These are phyloP conservation scores for Euphorbia peplus DNA, from an alignment of 345 rosid genomes.

Conservation along the genomic window DNA sequence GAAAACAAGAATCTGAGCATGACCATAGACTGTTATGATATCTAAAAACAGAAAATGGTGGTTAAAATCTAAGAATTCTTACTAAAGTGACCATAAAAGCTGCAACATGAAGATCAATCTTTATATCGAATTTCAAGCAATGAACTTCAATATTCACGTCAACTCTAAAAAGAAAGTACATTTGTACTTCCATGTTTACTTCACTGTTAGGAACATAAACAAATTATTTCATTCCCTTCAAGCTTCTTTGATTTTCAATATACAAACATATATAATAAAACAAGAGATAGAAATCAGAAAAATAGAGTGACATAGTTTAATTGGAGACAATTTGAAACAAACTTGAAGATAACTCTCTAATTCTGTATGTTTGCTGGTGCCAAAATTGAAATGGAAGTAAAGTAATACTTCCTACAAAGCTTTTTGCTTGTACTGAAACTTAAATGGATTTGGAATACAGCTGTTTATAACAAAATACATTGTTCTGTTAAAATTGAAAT, in stretches of 20 bases:
- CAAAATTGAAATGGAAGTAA: neutral
- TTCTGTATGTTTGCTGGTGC: neutral
- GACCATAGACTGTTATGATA: neutral
- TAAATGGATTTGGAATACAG: too few species aligned
- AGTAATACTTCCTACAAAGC: too few species aligned
- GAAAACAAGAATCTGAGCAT: neutral
- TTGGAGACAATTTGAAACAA: neutral
- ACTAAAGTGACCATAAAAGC: neutral
- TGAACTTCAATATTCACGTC: neutral
- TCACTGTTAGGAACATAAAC: neutral
- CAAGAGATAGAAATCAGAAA: neutral
- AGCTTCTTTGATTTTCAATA: neutral
- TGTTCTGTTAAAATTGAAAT: neutral
- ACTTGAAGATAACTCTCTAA: neutral
- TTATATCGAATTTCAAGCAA: neutral
- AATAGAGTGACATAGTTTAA: too few species aligned
- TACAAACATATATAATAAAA: neutral
- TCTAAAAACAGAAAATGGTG: neutral
- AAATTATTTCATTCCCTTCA: neutral
- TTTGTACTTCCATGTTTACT: neutral
- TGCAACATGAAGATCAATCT: neutral
- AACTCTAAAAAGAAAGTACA: too few species aligned
- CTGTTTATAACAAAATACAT: neutral
- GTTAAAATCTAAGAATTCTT: neutral
- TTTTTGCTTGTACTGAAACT: neutral